Percentiles rank a stretch among this genome's conserved stretches.
Conservation (phyloP, 2,329 filamentous ascomycete species). For the Aphanocladium album region DNA sequence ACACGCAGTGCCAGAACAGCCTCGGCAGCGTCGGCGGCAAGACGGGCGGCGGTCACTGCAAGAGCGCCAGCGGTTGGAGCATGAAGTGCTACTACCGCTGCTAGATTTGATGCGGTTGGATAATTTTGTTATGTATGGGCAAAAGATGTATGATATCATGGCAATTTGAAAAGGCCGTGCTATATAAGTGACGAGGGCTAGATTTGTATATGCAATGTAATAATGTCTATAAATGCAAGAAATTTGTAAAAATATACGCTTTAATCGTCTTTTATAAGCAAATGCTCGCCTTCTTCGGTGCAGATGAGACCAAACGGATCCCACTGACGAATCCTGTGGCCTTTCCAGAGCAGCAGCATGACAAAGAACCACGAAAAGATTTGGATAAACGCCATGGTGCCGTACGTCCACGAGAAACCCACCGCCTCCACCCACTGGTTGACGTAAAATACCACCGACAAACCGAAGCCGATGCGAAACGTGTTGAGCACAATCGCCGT, state of each 20-base stretch:
- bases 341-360: not conserved
- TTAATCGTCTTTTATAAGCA: not conserved
- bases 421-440: not conserved
- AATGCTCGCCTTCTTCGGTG: not conserved
- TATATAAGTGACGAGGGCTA: no score
- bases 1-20: slow-evolving; percentile 10
- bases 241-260: not conserved
- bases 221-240: not conserved
- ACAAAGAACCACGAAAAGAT: not conserved
- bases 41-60: not conserved
- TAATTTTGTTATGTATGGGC: no score
- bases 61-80: slow-evolving; percentile 7
- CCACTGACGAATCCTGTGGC: not conserved
- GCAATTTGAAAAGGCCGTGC: no score
- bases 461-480: not conserved
- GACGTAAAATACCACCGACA: not conserved
- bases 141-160: not conserved
- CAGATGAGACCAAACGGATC: not conserved
- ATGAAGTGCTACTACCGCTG: slow-evolving; percentile 15
- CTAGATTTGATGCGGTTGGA: no score
- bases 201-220: not conserved
- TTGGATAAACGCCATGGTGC: not conserved
- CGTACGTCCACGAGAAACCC: not conserved
- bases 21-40: slow-evolving; percentile 5
- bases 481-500: not conserved